Evolutionary conservation across 805 yeast genomes (phyloP).

Genomic region (Candida broadrunensis): DNA sequence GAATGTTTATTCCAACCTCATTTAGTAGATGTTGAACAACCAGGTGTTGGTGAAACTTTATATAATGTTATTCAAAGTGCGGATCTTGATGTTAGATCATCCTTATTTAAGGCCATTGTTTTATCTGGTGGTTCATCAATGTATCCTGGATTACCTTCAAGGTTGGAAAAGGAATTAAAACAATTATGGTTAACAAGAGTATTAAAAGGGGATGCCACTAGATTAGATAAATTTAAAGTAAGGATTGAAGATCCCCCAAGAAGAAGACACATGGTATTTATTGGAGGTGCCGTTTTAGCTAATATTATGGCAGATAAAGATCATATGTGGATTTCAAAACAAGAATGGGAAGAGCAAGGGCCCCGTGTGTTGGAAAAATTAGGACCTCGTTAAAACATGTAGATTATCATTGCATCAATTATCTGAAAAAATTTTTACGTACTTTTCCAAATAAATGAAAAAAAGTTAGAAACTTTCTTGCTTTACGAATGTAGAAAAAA

Average conservation of each 20-base stretch:
- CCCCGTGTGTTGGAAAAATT: slow-evolving; percentile 79
- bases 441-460: background rate
- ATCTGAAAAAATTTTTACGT: too few species aligned
- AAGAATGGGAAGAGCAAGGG: slow-evolving; percentile 98
- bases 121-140: slow-evolving; percentile 96
- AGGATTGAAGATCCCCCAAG: slow-evolving; percentile 98
- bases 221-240: slow-evolving; percentile 89
- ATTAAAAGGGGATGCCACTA: slow-evolving; percentile 78
- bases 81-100: slow-evolving; percentile 87
- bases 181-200: slow-evolving; percentile 94
- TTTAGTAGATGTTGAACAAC: slow-evolving; percentile 92
- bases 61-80: slow-evolving; percentile 94
- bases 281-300: slow-evolving; percentile 98
- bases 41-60: slow-evolving; percentile 90
- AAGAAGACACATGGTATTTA: slow-evolving; percentile 97
- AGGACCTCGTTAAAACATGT: slow-evolving; percentile 84
- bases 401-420: too few species aligned
- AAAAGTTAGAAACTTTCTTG: slow-evolving; percentile 1
- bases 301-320: slow-evolving; percentile 98
- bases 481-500: too few species aligned
- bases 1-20: slow-evolving; percentile 96
- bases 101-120: slow-evolving; percentile 88
- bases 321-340: slow-evolving; percentile 95
- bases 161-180: slow-evolving; percentile 92
- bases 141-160: slow-evolving; percentile 97